Base-by-base conservation (phyloP, 176 grass and related monocot genomes). In the Bromus sterilis region DNA sequence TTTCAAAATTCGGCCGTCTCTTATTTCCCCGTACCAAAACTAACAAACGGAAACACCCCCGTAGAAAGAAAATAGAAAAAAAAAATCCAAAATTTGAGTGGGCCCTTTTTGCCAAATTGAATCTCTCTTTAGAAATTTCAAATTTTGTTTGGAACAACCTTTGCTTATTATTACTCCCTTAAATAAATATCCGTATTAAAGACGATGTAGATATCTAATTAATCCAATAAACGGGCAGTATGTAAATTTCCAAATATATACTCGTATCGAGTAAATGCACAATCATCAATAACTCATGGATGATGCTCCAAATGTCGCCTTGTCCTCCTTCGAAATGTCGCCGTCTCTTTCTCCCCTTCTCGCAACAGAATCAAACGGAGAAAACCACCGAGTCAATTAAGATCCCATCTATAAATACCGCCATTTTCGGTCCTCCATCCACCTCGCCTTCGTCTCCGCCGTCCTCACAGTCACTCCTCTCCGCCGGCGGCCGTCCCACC, bases 331-430 rank as follows among this genome's bases (percentile, higher is more conserved):
- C 26, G 26, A 31, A 43, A 28, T 78, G 56, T 30, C 53, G 26
- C 18, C 1, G 6, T 28, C 74, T 72, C 69, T 46, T 69, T 34
- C 61, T 64, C 29, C 37, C 24, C 26, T 32, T 74, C 41, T 15
- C 16, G 18, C 49, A 53, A 53, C 49, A 53, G 49, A 53, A 63
- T 44, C 76, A 15, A 3, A 32, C 77, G 66, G 49, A 67, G 46
- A 20, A 20, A 48, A 51, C 29, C 16, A 25, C 4, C 13, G n/a
- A n/a, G n/a, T n/a, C n/a, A n/a, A n/a, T n/a, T n/a, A 26, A 33
- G 34, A 40, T 76, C 75, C 51, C 74, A 57, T 62, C 75, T 77
- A 61, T 62, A 78, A 61, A 62, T 78, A 78, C 37, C 75, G 3
- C 56, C 35, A 29, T 40, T 28, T 12, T 26, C 20, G 10, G 14